Conservation (phyloP, 1,139 yeast species). For the Arxiozyma heterogenica region DNA sequence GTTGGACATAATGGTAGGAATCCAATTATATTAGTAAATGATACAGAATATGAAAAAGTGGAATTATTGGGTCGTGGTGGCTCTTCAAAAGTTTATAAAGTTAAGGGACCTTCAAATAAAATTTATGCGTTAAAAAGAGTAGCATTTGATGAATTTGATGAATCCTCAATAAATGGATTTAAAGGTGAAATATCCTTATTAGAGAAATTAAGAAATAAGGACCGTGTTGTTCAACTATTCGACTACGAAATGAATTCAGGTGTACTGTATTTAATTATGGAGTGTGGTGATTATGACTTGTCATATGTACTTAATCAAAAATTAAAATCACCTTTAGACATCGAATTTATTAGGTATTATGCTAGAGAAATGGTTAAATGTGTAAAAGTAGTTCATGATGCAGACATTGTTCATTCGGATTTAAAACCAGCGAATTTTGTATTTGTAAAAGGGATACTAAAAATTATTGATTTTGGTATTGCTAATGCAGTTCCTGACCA, state of each 20-base stretch:
- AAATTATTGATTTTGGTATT: conserved; percentile 91
- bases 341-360: conserved; percentile 74
- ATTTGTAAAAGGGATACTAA: conserved; percentile 73
- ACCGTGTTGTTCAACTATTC: conserved; percentile 68
- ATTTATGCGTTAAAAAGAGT: conserved; percentile 79
- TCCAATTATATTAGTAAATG: conserved; percentile 40
- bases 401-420: conserved; percentile 89
- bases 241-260: conserved; percentile 66
- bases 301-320: conserved; percentile 67
- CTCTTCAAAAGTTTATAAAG: conserved; percentile 83
- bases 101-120: conserved; percentile 47
- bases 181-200: conserved; percentile 84
- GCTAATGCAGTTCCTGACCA: conserved; percentile 92
- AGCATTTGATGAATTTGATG: conserved; percentile 71
- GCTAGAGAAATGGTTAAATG: conserved; percentile 74
- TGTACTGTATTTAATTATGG: conserved; percentile 73
- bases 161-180: conserved; percentile 61
- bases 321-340: conserved; percentile 47
- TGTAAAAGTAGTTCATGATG: conserved; percentile 77
- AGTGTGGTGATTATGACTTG: conserved; percentile 87
- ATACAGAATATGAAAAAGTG: conserved; percentile 57
- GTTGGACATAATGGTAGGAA: conserved; percentile 5
- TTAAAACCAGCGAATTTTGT: conserved; percentile 92
- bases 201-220: conserved; percentile 47
- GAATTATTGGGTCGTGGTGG: conserved; percentile 90